Evolutionary conservation across 192 early-diverging fungal species (phyloP), one percentile per base, ranked within the genome.

Genomic region (Podochytrium sp.): DNA sequence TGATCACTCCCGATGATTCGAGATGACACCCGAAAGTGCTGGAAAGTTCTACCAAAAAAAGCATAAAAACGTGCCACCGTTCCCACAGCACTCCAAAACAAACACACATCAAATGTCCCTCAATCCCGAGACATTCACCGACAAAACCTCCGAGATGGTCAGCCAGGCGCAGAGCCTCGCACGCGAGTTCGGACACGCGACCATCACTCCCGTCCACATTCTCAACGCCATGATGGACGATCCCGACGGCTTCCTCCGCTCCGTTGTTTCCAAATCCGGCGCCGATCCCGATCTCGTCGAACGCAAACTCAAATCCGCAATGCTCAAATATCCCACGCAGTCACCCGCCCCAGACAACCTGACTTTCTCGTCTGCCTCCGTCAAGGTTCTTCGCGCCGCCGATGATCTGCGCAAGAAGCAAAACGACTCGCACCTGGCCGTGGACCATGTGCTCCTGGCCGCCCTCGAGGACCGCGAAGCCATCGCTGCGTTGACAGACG

Each of bases 371-470:
- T 83, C 89, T 1, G 80, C 86, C 57, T 72, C 91, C 25, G 73
- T 75, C 40, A 91, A 90, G 43, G 50, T 93, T 27, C 79, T 98
- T 0, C 75, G 87, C 2, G 81, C 85, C 64, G 94, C 97, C 25
- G 90, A 95, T 73, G 90, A 91, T 49, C 80, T 93, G 51, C 88
- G 92, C 78, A 93, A 95, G 72, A 82, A 84, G 33, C 95, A 96
- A 81, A 93, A 94, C 65, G 96, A 99, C 73, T 88, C 92, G 3
- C 92, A 91, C 75, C 83, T 99, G 42, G 90, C 92, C 4, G 82
- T 97, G 20, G 95, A 98, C 78, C 95, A 96, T 61, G 50, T 99
- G 29, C 86, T 97, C n/a, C 82, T 91, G 2, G 97, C 96, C 0
- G 80, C 96, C 58, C 72, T 86, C 4, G 93, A 95, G 30, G 87